These are phyloP conservation scores for Candolleomyces aberdarensis DNA, from an alignment of 768 basidiomycete species.

Conservation along the genomic window DNA sequence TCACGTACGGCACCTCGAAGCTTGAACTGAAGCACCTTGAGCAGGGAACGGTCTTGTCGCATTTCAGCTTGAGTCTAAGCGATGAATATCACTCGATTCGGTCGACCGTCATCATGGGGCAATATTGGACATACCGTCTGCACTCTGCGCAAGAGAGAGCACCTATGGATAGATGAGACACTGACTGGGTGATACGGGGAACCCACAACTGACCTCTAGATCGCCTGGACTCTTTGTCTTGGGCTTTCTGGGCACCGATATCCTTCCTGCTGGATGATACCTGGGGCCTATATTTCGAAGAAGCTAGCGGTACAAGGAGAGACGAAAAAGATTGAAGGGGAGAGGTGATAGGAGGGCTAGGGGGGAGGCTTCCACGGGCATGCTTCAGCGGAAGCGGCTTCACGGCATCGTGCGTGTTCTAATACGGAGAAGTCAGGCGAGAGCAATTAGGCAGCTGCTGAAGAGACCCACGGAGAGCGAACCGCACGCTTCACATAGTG, in stretches of 20 bases:
- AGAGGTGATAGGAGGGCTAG: conserved; percentile 6
- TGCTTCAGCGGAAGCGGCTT: no score
- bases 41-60: conserved; percentile 68
- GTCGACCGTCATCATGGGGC: background rate
- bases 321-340: conserved; percentile 1
- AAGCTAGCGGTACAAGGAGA: conserved; percentile 1
- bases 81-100: no score
- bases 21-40: conserved; percentile 34
- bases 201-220: conserved; percentile 42
- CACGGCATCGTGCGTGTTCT: no score
- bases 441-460: no score
- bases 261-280: conserved; percentile 39
- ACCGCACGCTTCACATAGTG: no score
- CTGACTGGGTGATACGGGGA: background rate
- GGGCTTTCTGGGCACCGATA: conserved; percentile 42
- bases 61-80: conserved; percentile 62
- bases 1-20: background rate
- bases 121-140: conserved; percentile 40
- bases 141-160: conserved; percentile 63
- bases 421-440: no score
- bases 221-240: conserved; percentile 66
- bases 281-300: conserved; percentile 41
- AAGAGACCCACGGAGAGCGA: no score
- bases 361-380: conserved; percentile 2
- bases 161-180: conserved; percentile 24